Evolutionary conservation across 2,329 filamentous ascomycete species (phyloP).

Genomic region (Anisogramma anomala): DNA sequence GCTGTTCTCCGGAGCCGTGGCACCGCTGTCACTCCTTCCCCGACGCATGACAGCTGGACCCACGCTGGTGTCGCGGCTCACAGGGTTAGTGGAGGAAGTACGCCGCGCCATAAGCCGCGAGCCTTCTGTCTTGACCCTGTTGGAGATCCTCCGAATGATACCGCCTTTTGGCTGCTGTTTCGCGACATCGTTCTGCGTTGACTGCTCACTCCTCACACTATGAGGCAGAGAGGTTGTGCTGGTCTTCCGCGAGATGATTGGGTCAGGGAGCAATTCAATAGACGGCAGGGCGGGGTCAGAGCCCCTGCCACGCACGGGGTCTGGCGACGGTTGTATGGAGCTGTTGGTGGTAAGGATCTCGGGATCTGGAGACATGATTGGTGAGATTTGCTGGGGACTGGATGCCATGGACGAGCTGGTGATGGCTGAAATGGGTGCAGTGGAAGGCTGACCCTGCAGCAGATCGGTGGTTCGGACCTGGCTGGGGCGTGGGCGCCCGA

Average conservation of each 20-base stretch:
- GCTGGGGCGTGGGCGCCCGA: constrained; percentile 33
- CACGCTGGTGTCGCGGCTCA: constrained; percentile 74
- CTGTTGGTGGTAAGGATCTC: constrained; percentile 44
- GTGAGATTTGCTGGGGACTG: constrained; percentile 43
- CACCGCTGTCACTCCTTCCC: constrained; percentile 74
- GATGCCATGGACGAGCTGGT: constrained; percentile 46
- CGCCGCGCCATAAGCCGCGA: constrained; percentile 39
- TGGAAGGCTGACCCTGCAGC: constrained; percentile 26
- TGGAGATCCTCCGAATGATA: constrained; percentile 76
- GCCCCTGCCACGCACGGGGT: constrained; percentile 45
- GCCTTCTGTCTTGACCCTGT: constrained; percentile 57
- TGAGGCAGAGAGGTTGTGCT: constrained; percentile 55
- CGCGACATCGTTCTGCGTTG: constrained; percentile 38
- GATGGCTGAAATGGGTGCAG: constrained; percentile 40
- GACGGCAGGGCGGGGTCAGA: constrained; percentile 4
- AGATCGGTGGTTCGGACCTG: constrained; percentile 37
- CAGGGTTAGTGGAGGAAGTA: constrained; percentile 64
- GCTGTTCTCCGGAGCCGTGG: constrained; percentile 43
- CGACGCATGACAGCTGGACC: constrained; percentile 80
- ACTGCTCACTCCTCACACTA: constrained; percentile 43
- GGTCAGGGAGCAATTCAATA: constrained; percentile 42
- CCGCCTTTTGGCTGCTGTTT: constrained; percentile 33
- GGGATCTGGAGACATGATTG: constrained; percentile 44
- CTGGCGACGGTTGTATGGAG: constrained; percentile 57
- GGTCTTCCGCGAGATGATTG: constrained; percentile 49